Base-by-base conservation (phyloP, 352 stramenopile genomes). In the Ophiocytium majus region DNA sequence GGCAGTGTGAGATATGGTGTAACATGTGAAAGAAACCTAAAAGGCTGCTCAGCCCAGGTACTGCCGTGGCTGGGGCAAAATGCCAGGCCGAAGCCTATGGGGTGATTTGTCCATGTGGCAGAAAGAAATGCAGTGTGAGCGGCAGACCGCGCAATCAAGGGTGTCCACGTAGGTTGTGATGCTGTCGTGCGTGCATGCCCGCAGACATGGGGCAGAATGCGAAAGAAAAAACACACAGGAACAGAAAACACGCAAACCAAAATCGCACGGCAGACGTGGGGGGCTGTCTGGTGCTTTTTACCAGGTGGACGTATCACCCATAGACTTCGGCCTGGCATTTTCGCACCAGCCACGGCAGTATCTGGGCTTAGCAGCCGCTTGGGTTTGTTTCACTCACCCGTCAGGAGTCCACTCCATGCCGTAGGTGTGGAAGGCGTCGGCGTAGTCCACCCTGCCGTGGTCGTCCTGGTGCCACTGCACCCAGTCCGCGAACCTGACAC, bases 361-460 rank as follows among this genome's bases (percentile, higher is more conserved):
- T 14, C 5, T 5, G 43, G 5, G 43, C 43, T 57, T 5, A 14
- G 5, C 5, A 14, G 14, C 5, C 43, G 43, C 43, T 57, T 57
- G 43, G 14, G 5, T 57, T 57, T 78, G 5, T 14, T 78, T 14
- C 66, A 14, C 66, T 43, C 35, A 78, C 66, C 80, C 80, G 0
- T 83, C 33, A n/a, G 82, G 43, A 19, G 34, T 79, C 80, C 80
- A 83, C 31, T n/a, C 80, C 80, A 83, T 79, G 17, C 80, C 80
- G 66, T 63, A 83, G n/a, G 50, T 75, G 50, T 83, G 80, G 35
- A 83, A 83, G 66, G 82, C 80, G 57, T 83, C 57, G 49, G 28
- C 49, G 35, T 81, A 83, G n/a, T 33, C 82, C 31, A 31, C 64
- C n/a, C n/a, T 50, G 1, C 76, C 76, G 5, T 14, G 14, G 43